Evolutionary conservation across 768 basidiomycete species (phyloP), one percentile per base, ranked within the genome.

Genomic region (Favolaschia claudopus): DNA sequence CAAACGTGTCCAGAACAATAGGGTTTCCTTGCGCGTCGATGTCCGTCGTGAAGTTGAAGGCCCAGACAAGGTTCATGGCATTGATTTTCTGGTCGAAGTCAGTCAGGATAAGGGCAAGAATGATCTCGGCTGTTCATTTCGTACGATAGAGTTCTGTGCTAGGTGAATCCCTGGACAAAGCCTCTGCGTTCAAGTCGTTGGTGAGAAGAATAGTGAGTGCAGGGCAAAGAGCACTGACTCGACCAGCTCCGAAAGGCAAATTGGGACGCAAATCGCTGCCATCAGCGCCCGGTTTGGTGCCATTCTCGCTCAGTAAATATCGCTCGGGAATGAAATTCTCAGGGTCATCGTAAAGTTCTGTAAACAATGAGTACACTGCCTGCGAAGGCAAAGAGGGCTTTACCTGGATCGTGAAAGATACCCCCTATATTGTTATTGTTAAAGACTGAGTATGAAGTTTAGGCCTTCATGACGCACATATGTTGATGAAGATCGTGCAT

Each of bases 11-110:
- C n/a, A 48, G 37, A 4, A 24, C 25, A 29, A 68, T 58, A 14
- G 45, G 7, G 10, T 43, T 27, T 25, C 43, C 43, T 22, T n/a
- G 8, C 2, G 8, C 43, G 14, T 50, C 44, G 22, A 53, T 45
- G 1, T 12, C 43, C 0, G 61, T 20, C 29, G 19, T 65, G 55
- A 71, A 73, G 25, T 67, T 57, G 63, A 73, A 73, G 4, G 66
- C 67, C 71, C 71, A 73, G 17, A 73, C 31, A 7, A 73, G 63
- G 31, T 63, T 66, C 63, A 68, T 68, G 19, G 52, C 56, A 37
- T 66, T 67, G 7, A 73, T 51, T n/a, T 43, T 46, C 70, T 71
- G 38, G 14, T 4, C 27, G 47, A 48, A n/a, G 22, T 19, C 15
- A 42, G 36, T 24, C 31, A 34, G 13, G 37, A 20, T 39, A n/a